Evolutionary conservation across 2,329 filamentous ascomycete genomes (phyloP).

Genomic region (Calycina marina): DNA sequence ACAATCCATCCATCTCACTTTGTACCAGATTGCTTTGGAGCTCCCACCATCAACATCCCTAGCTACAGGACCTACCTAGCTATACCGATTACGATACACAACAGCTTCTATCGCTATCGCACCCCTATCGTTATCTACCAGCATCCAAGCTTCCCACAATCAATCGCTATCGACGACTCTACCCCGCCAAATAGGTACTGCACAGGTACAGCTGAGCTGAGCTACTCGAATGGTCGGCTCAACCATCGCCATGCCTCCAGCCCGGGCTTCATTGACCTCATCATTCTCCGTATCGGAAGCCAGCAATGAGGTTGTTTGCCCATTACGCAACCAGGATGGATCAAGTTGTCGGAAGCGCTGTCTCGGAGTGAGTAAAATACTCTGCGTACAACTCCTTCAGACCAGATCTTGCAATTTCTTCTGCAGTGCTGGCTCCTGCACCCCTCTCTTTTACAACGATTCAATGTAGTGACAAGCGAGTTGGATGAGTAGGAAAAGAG

Average conservation of each 20-base stretch:
- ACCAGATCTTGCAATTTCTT: no score
- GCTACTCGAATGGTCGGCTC: constrained; percentile 46
- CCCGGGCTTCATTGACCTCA: constrained; percentile 71
- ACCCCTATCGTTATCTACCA: no score
- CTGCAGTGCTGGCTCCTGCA: neutral
- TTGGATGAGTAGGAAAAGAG: constrained; percentile 59
- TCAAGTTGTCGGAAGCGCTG: constrained; percentile 96
- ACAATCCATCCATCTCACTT: no score
- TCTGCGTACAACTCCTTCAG: no score
- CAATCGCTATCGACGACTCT: no score
- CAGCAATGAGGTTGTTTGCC: constrained; percentile 94
- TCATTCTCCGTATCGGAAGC: constrained; percentile 86
- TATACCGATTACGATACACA: no score
- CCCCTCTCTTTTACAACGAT: constrained; percentile 5
- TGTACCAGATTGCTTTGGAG: no score
- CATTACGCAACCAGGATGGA: constrained; percentile 87
- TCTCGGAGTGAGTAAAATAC: constrained; percentile 95
- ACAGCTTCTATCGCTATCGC: no score
- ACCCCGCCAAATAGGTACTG: neutral
- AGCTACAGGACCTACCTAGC: no score
- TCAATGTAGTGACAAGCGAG: constrained; percentile 22
- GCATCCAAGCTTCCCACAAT: no score
- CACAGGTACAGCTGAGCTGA: no score
- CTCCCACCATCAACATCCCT: no score
- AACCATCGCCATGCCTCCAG: constrained; percentile 61